Percentiles rank a stretch among this genome's conserved stretches.
These are phyloP conservation scores for Lachnellula subtilissima DNA, from an alignment of 2,329 filamentous ascomycete species.

Conservation along the genomic window DNA sequence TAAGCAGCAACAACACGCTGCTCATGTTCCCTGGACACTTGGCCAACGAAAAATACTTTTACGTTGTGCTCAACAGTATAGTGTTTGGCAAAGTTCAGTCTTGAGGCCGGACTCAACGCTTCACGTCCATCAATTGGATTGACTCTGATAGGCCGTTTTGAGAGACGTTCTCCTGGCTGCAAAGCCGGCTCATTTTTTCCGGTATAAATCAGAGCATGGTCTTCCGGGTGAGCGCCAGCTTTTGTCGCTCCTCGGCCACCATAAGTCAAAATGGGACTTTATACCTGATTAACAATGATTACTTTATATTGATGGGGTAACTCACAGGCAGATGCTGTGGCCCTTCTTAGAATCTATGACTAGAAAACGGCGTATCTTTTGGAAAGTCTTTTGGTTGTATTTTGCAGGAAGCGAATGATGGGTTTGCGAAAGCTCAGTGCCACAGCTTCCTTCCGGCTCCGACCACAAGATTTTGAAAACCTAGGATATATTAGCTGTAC, in stretches of 20 bases:
- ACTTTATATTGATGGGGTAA: neutral
- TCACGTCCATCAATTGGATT: neutral
- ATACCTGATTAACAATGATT: neutral
- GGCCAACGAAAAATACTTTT: constrained; percentile 20
- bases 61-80: constrained; percentile 25
- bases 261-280: constrained; percentile 23
- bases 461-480: constrained; percentile 9
- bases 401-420: neutral
- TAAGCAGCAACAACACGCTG: constrained; percentile 5
- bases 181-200: neutral
- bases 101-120: constrained; percentile 4
- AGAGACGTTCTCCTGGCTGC: neutral
- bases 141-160: constrained; percentile 3
- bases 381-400: neutral
- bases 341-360: constrained; percentile 1
- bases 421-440: neutral
- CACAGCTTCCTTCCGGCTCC: neutral
- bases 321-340: constrained; percentile 19
- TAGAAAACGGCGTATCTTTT: constrained; percentile 12
- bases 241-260: constrained; percentile 8
- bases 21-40: constrained; percentile 6
- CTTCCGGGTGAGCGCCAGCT: constrained; percentile 8
- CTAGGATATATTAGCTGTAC: neutral
- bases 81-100: constrained; percentile 22
- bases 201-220: constrained; percentile 18